These are phyloP conservation scores for Claviceps sp. DNA, from an alignment of 2,329 filamentous ascomycete species.

Conservation along the genomic window DNA sequence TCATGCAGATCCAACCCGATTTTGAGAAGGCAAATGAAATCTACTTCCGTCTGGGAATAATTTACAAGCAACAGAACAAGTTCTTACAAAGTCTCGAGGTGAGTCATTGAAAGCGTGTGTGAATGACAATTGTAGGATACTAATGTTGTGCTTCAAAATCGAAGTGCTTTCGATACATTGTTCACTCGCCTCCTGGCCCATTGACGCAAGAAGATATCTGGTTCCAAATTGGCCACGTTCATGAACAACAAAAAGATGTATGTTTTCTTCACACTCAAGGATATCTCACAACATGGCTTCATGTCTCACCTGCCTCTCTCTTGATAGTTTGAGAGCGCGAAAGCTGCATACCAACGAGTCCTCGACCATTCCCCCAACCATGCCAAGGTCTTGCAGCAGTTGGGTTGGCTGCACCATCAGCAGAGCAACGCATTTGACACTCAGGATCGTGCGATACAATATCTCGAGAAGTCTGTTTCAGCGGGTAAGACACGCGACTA, in stretches of 20 bases:
- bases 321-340: constrained; percentile 82
- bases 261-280: constrained; percentile 24
- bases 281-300: constrained; percentile 7
- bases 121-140: not conserved
- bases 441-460: constrained; percentile 93
- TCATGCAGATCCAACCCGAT: constrained; percentile 95
- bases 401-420: constrained; percentile 96
- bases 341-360: constrained; percentile 82
- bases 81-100: constrained; percentile 87
- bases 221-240: constrained; percentile 98
- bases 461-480: constrained; percentile 88
- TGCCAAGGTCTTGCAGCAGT: constrained; percentile 93
- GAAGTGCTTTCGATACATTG: constrained; percentile 97
- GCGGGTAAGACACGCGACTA: constrained; percentile 51
- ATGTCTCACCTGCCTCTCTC: constrained; percentile 19
- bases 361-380: constrained; percentile 91
- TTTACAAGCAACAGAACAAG: constrained; percentile 97
- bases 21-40: constrained; percentile 99
- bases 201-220: constrained; percentile 96
- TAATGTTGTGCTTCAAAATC: not conserved
- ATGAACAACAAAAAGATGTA: constrained; percentile 98
- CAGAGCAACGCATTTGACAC: constrained; percentile 83
- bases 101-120: constrained; percentile 16
- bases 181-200: constrained; percentile 79
- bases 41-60: constrained; percentile 97